These are phyloP conservation scores for Paraleonurus japonicus DNA, from an alignment of 257 asterid genomes.

Conservation along the genomic window DNA sequence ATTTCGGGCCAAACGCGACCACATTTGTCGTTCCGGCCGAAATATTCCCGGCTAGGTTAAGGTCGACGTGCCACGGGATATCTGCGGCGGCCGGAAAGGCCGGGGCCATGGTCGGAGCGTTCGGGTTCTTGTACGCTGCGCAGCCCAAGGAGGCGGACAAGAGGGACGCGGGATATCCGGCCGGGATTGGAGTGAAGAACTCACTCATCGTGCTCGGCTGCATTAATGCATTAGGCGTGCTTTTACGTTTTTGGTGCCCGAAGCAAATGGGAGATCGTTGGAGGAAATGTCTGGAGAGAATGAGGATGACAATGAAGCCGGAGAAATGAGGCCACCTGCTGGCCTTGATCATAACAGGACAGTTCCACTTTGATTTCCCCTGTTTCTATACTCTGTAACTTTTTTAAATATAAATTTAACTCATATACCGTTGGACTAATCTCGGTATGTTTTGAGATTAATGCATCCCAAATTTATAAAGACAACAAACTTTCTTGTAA, in stretches of 20 bases:
- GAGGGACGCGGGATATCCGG: constrained; percentile 47
- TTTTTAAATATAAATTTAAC: not conserved
- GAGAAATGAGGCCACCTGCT: constrained; percentile 14
- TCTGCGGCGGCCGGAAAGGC: constrained; percentile 63
- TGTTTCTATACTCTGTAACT: not conserved
- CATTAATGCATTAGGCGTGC: constrained; percentile 38
- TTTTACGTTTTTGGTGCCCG: constrained; percentile 60
- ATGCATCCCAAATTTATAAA: too few species aligned
- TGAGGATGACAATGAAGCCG: constrained; percentile 3
- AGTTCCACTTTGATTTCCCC: constrained; percentile 24
- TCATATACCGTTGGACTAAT: too few species aligned
- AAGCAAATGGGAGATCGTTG: constrained; percentile 50
- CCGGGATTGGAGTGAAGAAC: constrained; percentile 51
- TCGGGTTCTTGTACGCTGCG: constrained; percentile 56
- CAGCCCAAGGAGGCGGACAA: constrained; percentile 40
- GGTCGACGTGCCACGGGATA: constrained; percentile 64
- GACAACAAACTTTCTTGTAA: too few species aligned
- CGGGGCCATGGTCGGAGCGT: constrained; percentile 60
- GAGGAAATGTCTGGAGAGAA: constrained; percentile 54
- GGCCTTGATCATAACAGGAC: constrained; percentile 26
- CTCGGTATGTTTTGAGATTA: too few species aligned
- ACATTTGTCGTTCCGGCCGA: constrained; percentile 64
- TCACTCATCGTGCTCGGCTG: constrained; percentile 49
- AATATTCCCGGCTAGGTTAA: constrained; percentile 54
- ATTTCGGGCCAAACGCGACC: constrained; percentile 58